phyloP scores from a whole-genome alignment of 345 rosid genomes.

The Salix udensis region DNA sequence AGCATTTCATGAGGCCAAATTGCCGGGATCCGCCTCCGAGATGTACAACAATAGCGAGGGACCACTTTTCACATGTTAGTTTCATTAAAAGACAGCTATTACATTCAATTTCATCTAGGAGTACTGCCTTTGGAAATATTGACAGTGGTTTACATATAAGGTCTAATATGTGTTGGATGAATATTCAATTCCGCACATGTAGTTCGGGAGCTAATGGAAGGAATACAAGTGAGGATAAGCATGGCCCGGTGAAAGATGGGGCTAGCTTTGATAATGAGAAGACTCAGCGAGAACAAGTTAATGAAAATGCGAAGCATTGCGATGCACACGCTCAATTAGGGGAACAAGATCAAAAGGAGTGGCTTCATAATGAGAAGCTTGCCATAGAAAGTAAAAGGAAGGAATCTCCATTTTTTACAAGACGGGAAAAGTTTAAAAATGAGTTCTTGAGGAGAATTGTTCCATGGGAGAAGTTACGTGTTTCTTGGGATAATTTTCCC shows the following conservation, averaged over 20 bases:
- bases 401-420: conserved; percentile 35
- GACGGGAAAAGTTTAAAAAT: conserved; percentile 71
- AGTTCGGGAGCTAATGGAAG: conserved; percentile 87
- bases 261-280: conserved; percentile 43
- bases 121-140: conserved; percentile 23
- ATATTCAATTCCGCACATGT: conserved; percentile 48
- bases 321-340: conserved; percentile 79
- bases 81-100: conserved; percentile 33
- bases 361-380: conserved; percentile 79
- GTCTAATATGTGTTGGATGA: conserved; percentile 24
- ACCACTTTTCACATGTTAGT: conserved; percentile 22
- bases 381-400: conserved; percentile 67
- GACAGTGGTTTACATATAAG: conserved; percentile 16
- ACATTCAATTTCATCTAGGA: conserved; percentile 26
- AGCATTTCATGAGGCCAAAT: conserved; percentile 36
- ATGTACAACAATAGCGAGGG: conserved; percentile 20
- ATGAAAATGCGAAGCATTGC: conserved; percentile 28
- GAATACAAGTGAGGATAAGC: conserved; percentile 69
- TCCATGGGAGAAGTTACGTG: conserved; percentile 85
- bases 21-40: conserved; percentile 32
- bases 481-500: conserved; percentile 95
- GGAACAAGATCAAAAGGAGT: conserved; percentile 89
- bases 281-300: conserved; percentile 25
- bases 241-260: conserved; percentile 45
- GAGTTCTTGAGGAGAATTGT: conserved; percentile 74